Evolutionary conservation across 345 rosid species (phyloP), one percentile per base, ranked within the genome.

Genomic region (Acer yangbiense): DNA sequence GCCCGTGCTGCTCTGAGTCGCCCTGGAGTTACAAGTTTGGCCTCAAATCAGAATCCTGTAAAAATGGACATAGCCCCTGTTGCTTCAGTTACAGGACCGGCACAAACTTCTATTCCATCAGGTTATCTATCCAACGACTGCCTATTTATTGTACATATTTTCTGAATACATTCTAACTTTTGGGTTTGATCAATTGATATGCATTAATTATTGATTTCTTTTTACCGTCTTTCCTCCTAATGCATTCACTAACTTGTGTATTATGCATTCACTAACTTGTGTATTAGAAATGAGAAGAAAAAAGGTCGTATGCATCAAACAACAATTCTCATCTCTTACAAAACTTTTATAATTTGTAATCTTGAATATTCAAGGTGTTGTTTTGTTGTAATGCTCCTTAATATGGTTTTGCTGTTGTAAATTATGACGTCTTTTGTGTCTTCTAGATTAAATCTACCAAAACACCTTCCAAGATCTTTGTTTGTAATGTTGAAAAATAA

Each of bases 1-100:
- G 99, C 98, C 65, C 87, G 92, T 80, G 86, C 92, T 82, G 92
- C 97, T 85, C 87, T 96, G 78, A 91, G 94, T 85, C 86, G 85
- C 76, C 78, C 95, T 75, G 94, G 93, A 82, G 84, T 79, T 78
- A 58, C 93, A 75, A 90, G 78, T 88, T 78, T 94, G 84, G 76
- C 92, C 69, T 76, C 92, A 71, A 92, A 79, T 77, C 97, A 87
- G 81, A 89, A 92, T 85, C 89, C 98, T 65, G 84, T 91, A 41
- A 96, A 96, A 85, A 79, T 89, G 90, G 99, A 91, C 89, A 88
- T 90, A 79, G 74, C 92, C 83, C 81, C 93, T 72, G 86, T 88
- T 78, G 85, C 85, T 82, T 79, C 94, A 52, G 94, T 86, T 76
- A 80, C 95, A 72, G 94, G 87, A 71, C 92, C 89, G 70, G 83